These are phyloP conservation scores for Penicillium argentinense DNA, from an alignment of 495 filamentous ascomycete genomes.

Conservation along the genomic window DNA sequence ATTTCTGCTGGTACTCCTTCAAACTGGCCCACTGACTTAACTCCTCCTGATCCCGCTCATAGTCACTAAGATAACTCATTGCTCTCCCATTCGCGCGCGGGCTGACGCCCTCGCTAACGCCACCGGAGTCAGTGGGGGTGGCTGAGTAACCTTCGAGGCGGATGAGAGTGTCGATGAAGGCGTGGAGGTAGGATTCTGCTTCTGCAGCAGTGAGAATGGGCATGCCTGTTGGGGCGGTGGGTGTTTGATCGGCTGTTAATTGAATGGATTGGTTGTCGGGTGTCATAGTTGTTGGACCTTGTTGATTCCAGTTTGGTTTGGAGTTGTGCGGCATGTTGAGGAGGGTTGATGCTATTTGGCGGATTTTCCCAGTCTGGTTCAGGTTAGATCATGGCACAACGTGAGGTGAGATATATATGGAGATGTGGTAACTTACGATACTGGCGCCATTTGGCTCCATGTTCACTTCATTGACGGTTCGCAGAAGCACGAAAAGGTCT, in stretches of 20 bases:
- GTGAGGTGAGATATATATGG: background rate
- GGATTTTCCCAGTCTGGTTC: slow-evolving; percentile 63
- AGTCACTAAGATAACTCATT: slow-evolving; percentile 45
- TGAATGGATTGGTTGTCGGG: slow-evolving; percentile 11
- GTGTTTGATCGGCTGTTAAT: slow-evolving; percentile 4
- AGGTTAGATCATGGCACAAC: slow-evolving; percentile 2
- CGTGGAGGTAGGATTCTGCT: slow-evolving; percentile 63
- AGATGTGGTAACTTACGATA: slow-evolving; percentile 48
- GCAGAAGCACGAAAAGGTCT: slow-evolving; percentile 66
- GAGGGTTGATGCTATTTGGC: slow-evolving; percentile 73
- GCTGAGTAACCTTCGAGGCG: slow-evolving; percentile 56
- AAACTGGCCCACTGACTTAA: slow-evolving; percentile 71
- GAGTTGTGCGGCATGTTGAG: slow-evolving; percentile 55
- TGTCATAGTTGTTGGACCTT: slow-evolving; percentile 1
- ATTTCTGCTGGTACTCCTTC: slow-evolving; percentile 69
- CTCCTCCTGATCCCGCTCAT: slow-evolving; percentile 70
- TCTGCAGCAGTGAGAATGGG: slow-evolving; percentile 39
- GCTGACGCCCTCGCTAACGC: slow-evolving; percentile 14
- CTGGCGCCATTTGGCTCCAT: slow-evolving; percentile 80
- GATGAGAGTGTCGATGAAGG: slow-evolving; percentile 69
- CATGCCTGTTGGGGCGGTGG: slow-evolving; percentile 21
- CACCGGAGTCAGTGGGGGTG: slow-evolving; percentile 10
- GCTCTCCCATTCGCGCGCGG: slow-evolving; percentile 32
- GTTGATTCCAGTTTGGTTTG: slow-evolving; percentile 11
- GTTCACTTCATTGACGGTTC: slow-evolving; percentile 71